Conservation (phyloP, 73 alveolate genomes). For the Paramecium tetraurelia region DNA sequence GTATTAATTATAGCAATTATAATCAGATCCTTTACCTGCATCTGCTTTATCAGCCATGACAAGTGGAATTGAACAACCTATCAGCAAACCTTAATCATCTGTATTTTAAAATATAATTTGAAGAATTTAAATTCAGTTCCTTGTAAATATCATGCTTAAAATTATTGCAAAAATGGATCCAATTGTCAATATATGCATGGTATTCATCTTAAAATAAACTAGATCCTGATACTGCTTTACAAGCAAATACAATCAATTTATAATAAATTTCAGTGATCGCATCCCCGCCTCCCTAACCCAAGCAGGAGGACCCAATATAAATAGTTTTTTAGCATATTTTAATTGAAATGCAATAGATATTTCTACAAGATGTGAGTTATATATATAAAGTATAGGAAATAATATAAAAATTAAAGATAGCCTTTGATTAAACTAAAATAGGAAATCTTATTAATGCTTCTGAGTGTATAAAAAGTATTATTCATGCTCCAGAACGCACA, state of each 20-base stretch:
- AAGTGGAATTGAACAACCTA: neutral
- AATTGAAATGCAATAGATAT: neutral
- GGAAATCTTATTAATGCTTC: constrained; percentile 21
- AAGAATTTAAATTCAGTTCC: neutral
- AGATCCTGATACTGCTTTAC: neutral
- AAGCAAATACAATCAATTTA: neutral
- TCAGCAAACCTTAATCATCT: neutral
- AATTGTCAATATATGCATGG: constrained; percentile 33
- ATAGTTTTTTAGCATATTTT: neutral
- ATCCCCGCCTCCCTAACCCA: neutral
- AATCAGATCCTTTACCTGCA: constrained; percentile 20
- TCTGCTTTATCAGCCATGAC: constrained; percentile 23
- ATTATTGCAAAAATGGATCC: constrained; percentile 25
- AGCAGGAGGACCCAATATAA: neutral
- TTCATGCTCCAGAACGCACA: constrained; percentile 17
- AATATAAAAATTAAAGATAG: constrained; percentile 32
- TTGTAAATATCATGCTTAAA: neutral
- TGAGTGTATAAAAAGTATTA: constrained; percentile 17
- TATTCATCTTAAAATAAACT: neutral
- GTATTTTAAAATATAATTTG: neutral
- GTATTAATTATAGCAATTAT: neutral
- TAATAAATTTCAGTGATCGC: neutral
- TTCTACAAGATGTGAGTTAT: neutral
- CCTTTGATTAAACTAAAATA: neutral
- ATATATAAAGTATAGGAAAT: constrained; percentile 20